Conservation (phyloP, 1,284 basidiomycete genomes). For the Phenoliferia sp. region DNA sequence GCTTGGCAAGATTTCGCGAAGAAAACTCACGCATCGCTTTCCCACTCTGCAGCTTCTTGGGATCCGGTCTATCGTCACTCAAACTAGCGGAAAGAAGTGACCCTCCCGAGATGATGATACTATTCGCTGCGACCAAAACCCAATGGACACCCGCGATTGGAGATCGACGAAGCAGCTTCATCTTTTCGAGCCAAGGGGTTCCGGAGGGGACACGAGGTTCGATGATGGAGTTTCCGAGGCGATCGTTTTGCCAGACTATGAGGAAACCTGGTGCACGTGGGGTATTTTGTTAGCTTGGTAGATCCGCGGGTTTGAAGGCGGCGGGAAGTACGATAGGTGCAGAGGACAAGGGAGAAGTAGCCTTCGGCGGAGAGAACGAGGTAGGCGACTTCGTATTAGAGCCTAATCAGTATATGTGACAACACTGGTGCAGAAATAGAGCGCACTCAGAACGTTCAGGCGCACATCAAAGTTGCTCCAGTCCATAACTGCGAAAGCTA, state of each 20-base stretch:
- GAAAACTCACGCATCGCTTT: constrained; percentile 5
- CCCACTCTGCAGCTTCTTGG: not conserved
- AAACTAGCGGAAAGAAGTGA: not conserved
- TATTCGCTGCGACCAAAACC: not conserved
- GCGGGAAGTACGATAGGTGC: constrained; percentile 10
- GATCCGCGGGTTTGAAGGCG: constrained; percentile 19
- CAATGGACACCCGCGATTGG: not conserved
- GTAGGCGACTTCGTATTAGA: constrained; percentile 22
- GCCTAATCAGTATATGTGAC: not conserved
- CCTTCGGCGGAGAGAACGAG: constrained; percentile 27
- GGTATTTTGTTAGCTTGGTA: too few species aligned
- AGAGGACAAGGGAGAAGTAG: constrained; percentile 34
- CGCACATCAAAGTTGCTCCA: not conserved
- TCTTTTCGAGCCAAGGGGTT: not conserved
- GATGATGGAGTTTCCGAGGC: not conserved
- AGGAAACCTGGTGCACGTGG: constrained; percentile 19
- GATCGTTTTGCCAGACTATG: constrained; percentile 32
- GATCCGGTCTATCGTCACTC: not conserved
- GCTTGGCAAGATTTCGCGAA: not conserved
- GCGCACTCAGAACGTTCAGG: not conserved
- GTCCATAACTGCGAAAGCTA: not conserved
- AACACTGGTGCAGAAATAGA: too few species aligned
- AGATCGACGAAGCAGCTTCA: not conserved
- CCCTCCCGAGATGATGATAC: constrained; percentile 2
- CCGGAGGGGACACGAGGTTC: constrained; percentile 5